These are phyloP conservation scores for Boletus vermiculosoides DNA, from an alignment of 768 basidiomycete genomes.

Conservation along the genomic window DNA sequence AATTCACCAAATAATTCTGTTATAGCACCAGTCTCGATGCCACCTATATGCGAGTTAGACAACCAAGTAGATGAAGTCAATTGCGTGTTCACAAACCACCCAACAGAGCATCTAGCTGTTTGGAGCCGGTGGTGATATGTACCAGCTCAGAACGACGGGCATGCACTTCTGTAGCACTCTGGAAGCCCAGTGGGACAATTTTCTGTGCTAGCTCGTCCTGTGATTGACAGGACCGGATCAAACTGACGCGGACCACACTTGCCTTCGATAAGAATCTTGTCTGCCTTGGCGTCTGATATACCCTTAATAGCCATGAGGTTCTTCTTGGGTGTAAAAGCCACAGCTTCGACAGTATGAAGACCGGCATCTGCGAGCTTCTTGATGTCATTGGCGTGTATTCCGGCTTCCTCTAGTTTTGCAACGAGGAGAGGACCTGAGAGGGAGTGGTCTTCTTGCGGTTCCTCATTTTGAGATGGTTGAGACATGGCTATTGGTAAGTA, in stretches of 20 bases:
- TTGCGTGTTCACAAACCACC: slow-evolving; percentile 57
- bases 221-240: slow-evolving; percentile 4
- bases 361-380: slow-evolving; percentile 94
- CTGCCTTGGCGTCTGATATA: slow-evolving; percentile 95
- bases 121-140: slow-evolving; percentile 94
- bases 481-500: slow-evolving; percentile 31
- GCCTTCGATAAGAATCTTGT: slow-evolving; percentile 95
- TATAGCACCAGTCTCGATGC: slow-evolving; percentile 97
- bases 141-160: slow-evolving; percentile 92
- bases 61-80: slow-evolving; percentile 1
- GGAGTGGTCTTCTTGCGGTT: slow-evolving; percentile 50
- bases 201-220: slow-evolving; percentile 67
- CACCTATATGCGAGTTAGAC: slow-evolving; percentile 50
- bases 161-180: slow-evolving; percentile 97
- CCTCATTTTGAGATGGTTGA: slow-evolving; percentile 51
- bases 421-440: slow-evolving; percentile 83
- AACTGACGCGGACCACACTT: slow-evolving; percentile 19
- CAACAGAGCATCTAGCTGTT: slow-evolving; percentile 91
- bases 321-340: slow-evolving; percentile 97
- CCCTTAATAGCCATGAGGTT: slow-evolving; percentile 87
- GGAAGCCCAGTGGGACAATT: slow-evolving; percentile 95
- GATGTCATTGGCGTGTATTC: slow-evolving; percentile 86
- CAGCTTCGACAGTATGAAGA: slow-evolving; percentile 89
- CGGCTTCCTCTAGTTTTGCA: slow-evolving; percentile 81
- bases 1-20: slow-evolving; percentile 99